A percentile compares a stretch with the other conserved stretches of the same genome.
phyloP scores from a whole-genome alignment of 208 protist genomes.

The Leishmania major region DNA sequence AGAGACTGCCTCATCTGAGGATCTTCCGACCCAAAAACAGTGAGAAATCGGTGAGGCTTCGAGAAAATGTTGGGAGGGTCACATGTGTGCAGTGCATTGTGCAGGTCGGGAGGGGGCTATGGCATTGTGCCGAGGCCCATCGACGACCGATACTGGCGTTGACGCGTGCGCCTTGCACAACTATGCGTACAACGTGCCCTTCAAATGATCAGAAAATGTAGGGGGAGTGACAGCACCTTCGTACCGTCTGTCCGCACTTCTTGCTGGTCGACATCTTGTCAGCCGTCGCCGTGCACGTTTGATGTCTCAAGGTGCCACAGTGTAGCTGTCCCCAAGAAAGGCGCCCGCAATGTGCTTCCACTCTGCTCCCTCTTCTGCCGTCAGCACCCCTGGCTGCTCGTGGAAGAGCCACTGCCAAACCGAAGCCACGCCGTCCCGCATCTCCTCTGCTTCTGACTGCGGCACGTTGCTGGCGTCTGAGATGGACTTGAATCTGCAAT shows the following conservation, averaged over 20 bases:
- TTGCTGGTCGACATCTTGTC: not conserved
- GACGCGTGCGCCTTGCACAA: not conserved
- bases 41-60: not conserved
- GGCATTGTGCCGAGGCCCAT: not conserved
- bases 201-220: not conserved
- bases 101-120: not conserved
- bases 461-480: slow-evolving; percentile 36
- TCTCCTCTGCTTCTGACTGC: slow-evolving; percentile 46
- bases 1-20: not conserved
- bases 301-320: slow-evolving; percentile 20
- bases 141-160: not conserved
- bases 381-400: slow-evolving; percentile 40
- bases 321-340: slow-evolving; percentile 70
- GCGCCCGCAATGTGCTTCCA: slow-evolving; percentile 50
- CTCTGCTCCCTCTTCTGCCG: slow-evolving; percentile 44
- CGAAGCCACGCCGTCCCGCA: slow-evolving; percentile 50
- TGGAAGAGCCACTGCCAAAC: slow-evolving; percentile 62
- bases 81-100: not conserved
- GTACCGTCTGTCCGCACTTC: not conserved
- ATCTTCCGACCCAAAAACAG: not conserved
- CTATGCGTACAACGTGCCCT: too few relatives aligned
- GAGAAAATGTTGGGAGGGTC: not conserved
- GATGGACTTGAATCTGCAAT: slow-evolving; percentile 38
- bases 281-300: not conserved
- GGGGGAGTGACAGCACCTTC: not conserved